Evolutionary conservation across 805 yeast species (phyloP).

Genomic region (Schwanniomyces polymorphus): DNA sequence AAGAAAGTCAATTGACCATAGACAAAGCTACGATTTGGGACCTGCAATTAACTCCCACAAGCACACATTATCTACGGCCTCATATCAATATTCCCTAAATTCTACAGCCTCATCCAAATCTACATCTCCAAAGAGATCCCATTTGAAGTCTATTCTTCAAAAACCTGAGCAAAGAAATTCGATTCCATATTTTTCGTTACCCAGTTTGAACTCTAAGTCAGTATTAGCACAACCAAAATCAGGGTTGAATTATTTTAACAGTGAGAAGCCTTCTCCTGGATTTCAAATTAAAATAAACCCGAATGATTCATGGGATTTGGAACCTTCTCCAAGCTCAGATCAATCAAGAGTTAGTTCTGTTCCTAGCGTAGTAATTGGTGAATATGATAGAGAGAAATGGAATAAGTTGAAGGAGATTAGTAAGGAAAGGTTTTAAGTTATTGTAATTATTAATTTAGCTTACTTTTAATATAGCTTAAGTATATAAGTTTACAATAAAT

Average conservation of each 20-base stretch:
- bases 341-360: constrained; percentile 42
- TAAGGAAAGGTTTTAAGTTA: constrained; percentile 2
- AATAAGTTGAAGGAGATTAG: constrained; percentile 43
- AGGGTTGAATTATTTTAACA: not conserved
- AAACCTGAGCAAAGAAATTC: not conserved
- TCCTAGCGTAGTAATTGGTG: constrained; percentile 62
- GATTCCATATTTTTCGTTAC: not conserved
- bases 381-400: constrained; percentile 69
- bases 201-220: not conserved
- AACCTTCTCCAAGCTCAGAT: constrained; percentile 32
- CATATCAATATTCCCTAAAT: constrained; percentile 24
- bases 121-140: constrained; percentile 30
- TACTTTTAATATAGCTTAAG: not conserved
- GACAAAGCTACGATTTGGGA: constrained; percentile 2
- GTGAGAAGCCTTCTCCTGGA: not conserved
- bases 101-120: constrained; percentile 30
- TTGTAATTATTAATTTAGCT: not conserved
- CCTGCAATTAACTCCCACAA: constrained; percentile 13
- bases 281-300: not conserved
- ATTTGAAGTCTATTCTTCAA: constrained; percentile 12
- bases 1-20: constrained; percentile 3
- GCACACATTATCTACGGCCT: constrained; percentile 27
- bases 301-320: constrained; percentile 26
- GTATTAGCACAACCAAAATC: not conserved
- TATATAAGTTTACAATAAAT: not conserved